Conservation (phyloP, 176 grass and related monocot genomes). For the Zea luxurians region DNA sequence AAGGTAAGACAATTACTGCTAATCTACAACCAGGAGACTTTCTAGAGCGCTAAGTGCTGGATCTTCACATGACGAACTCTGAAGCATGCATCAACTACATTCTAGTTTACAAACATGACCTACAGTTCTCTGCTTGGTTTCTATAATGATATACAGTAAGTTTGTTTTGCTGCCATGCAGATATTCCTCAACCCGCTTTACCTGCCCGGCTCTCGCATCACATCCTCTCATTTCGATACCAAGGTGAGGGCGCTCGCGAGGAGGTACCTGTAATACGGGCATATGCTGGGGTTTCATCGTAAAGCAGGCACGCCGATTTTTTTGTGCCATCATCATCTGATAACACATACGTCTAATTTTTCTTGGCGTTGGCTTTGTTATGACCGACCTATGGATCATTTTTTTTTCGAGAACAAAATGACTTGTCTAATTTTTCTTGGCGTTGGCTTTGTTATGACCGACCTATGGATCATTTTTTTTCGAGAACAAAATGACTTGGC, state of each 20-base stretch:
- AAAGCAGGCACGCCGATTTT: too few relatives aligned
- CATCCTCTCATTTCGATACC: conserved; percentile 87
- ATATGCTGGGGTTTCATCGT: too few relatives aligned
- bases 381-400: too few relatives aligned
- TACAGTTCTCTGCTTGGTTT: not conserved
- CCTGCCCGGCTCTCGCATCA: conserved; percentile 77
- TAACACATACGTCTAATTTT: too few relatives aligned
- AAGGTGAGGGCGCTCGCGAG: conserved; percentile 85
- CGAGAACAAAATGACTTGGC: too few relatives aligned
- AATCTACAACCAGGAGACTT: conserved; percentile 18
- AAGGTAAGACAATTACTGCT: conserved; percentile 53
- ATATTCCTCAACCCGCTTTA: conserved; percentile 86
- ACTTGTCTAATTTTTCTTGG: too few relatives aligned
- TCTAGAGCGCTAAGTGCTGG: conserved; percentile 19
- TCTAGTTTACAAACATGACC: conserved; percentile 4
- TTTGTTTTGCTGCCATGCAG: conserved; percentile 39
- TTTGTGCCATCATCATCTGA: too few relatives aligned
- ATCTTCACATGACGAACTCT: not conserved
- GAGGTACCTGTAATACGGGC: conserved; percentile 39
- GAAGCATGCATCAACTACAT: not conserved
- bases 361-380: too few relatives aligned
- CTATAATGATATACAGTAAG: not conserved
- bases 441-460: too few relatives aligned
- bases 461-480: too few relatives aligned
- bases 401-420: too few relatives aligned